phyloP scores from a whole-genome alignment of 805 yeast species.

The Kluyveromyces nonfermentans region DNA sequence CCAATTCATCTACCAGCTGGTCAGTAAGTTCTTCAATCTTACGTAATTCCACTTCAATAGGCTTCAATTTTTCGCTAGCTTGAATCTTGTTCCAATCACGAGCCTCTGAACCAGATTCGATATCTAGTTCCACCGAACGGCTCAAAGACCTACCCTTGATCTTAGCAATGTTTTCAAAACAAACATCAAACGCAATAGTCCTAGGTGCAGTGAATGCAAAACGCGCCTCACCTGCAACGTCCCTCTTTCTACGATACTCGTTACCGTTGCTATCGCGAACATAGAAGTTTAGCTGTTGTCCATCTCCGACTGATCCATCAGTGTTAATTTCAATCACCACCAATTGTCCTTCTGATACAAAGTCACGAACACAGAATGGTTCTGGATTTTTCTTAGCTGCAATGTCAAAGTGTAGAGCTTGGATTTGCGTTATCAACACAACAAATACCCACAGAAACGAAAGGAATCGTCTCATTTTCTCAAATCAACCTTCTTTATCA shows the following conservation, averaged over 20 bases:
- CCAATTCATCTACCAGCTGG: conserved; percentile 72
- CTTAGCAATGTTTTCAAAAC: conserved; percentile 62
- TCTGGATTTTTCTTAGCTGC: conserved; percentile 37
- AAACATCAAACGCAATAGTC: conserved; percentile 80
- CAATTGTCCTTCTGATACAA: conserved; percentile 71
- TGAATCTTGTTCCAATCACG: conserved; percentile 96
- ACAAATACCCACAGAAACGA: conserved; percentile 4
- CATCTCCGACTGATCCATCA: conserved; percentile 73
- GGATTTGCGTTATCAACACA: conserved; percentile 2
- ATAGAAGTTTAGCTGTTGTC: conserved; percentile 62
- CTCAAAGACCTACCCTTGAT: conserved; percentile 35
- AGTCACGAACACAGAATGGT: conserved; percentile 88
- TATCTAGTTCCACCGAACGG: conserved; percentile 80
- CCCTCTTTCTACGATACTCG: conserved; percentile 70
- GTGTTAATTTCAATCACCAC: conserved; percentile 79
- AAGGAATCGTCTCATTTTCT: neutral
- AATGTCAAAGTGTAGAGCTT: conserved; percentile 43
- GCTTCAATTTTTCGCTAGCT: conserved; percentile 86
- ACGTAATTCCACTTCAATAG: conserved; percentile 83
- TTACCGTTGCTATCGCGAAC: conserved; percentile 77
- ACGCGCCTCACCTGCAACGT: conserved; percentile 60
- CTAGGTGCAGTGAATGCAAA: conserved; percentile 81
- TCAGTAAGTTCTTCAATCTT: conserved; percentile 77
- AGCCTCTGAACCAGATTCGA: conserved; percentile 93
- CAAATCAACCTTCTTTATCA: neutral